Base-by-base conservation (phyloP, 768 basidiomycete genomes). In the Mycena metata region DNA sequence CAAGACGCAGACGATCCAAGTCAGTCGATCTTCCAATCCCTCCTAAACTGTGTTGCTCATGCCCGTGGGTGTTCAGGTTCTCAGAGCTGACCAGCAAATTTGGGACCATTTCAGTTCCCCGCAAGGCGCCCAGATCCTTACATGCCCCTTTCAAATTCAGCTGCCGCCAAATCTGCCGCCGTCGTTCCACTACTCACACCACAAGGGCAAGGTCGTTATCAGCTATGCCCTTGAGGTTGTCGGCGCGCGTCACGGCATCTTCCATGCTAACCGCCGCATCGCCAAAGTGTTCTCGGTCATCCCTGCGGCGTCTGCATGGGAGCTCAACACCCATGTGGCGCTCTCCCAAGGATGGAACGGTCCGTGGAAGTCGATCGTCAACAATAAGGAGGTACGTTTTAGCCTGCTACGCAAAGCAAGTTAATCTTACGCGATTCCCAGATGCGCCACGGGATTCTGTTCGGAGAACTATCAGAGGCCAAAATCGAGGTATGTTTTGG, bases 201-300 rank as follows among this genome's bases (percentile, higher is more conserved):
- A 33, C 33, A 50, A 46, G 5, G 62, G 49, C 24, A 51, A 50
- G 17, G 70, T 58, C n/a, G 59, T 24, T 16, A 61, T 69, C 43
- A 69, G 58, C n/a, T 69, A 69, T n/a, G 64, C 68, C 13, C 43
- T 69, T 13, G 68, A 69, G 35, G 68, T 69, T 7, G 63, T 64
- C 3, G 68, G 68, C 17, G 15, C 30, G 7, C 62, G 68, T 12
- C 68, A 60, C 19, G 68, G 70, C 42, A 16, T 71, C 21, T 60
- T 71, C 36, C 62, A 64, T 41, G 39, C 33, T 26, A 60, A 64
- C 42, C 62, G 70, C 13, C 66, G 63, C 41, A 39, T 71, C 42
- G 51, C 60, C 35, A 63, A 46, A 21, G 60, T 69, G 5, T 64
- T 69, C 50, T 69, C 68, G 7, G 47, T 69, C 26, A 54, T 69